Conservation (phyloP, 352 stramenopile genomes). For the Phytophthora gonapodyides region DNA sequence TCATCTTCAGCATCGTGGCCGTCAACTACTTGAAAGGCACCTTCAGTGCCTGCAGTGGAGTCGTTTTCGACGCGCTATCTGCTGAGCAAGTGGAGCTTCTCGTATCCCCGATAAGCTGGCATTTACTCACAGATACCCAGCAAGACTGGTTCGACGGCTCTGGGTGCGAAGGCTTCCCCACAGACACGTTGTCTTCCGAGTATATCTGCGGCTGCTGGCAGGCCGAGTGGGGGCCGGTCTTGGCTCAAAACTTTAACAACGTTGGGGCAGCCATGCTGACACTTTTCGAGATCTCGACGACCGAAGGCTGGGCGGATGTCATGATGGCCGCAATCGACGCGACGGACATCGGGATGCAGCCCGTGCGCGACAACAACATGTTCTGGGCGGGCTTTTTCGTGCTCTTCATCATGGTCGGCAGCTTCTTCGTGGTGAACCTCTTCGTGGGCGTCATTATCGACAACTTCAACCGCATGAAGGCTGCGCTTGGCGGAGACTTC, state of each 20-base stretch:
- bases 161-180: conserved; percentile 45
- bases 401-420: conserved; percentile 91
- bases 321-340: conserved; percentile 92
- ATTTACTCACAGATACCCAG: conserved; percentile 32
- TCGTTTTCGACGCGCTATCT: conserved; percentile 52
- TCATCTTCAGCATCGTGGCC: conserved; percentile 96
- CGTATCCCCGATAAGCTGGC: conserved; percentile 45
- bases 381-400: conserved; percentile 90
- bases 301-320: conserved; percentile 92
- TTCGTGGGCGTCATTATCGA: conserved; percentile 96
- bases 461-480: conserved; percentile 94
- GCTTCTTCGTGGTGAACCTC: conserved; percentile 95
- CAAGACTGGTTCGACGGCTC: conserved; percentile 53
- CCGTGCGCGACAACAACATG: conserved; percentile 82
- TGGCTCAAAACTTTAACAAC: conserved; percentile 90
- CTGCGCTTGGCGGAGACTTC: conserved; percentile 66
- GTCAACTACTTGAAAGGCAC: conserved; percentile 94
- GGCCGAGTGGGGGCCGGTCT: conserved; percentile 49
- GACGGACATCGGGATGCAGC: conserved; percentile 91
- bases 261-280: conserved; percentile 75
- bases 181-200: conserved; percentile 53
- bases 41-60: conserved; percentile 83
- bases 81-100: conserved; percentile 53
- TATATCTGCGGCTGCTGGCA: conserved; percentile 75
- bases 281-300: conserved; percentile 95